Evolutionary conservation across 176 grass and related monocot species (phyloP).

Genomic region (Typha latifolia): DNA sequence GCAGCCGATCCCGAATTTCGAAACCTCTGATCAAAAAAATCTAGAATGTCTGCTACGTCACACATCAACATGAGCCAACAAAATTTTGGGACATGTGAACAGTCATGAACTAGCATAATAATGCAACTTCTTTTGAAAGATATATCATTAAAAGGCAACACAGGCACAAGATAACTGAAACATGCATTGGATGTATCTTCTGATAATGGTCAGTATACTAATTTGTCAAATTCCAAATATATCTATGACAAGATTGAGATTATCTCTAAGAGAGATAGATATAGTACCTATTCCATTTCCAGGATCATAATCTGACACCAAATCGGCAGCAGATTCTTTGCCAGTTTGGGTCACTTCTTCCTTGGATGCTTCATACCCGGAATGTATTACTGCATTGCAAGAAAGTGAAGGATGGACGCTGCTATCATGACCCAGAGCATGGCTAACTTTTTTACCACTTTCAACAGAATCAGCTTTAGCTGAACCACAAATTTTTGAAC

Average conservation of each 20-base stretch:
- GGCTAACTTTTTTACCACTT: constrained; percentile 76
- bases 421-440: constrained; percentile 42
- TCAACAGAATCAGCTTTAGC: constrained; percentile 90
- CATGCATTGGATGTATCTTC: no score
- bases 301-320: constrained; percentile 51
- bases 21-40: background rate
- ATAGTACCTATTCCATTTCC: constrained; percentile 54
- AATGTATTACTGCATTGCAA: constrained; percentile 76
- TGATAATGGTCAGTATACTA: background rate
- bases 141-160: no score
- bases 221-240: background rate
- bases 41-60: background rate
- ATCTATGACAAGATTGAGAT: background rate
- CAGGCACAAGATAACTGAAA: no score
- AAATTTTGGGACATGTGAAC: background rate
- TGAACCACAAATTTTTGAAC: constrained; percentile 76
- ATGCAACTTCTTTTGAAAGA: no score
- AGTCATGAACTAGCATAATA: background rate
- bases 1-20: no score
- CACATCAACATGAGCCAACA: background rate
- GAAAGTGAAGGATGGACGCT: constrained; percentile 71
- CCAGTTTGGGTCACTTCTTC: constrained; percentile 76
- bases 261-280: constrained; percentile 1
- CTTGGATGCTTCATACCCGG: constrained; percentile 49
- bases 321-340: constrained; percentile 30